Percentiles rank a stretch among this genome's conserved stretches.
These are phyloP conservation scores for Penicillium malachiteum DNA, from an alignment of 495 filamentous ascomycete species.

Conservation along the genomic window DNA sequence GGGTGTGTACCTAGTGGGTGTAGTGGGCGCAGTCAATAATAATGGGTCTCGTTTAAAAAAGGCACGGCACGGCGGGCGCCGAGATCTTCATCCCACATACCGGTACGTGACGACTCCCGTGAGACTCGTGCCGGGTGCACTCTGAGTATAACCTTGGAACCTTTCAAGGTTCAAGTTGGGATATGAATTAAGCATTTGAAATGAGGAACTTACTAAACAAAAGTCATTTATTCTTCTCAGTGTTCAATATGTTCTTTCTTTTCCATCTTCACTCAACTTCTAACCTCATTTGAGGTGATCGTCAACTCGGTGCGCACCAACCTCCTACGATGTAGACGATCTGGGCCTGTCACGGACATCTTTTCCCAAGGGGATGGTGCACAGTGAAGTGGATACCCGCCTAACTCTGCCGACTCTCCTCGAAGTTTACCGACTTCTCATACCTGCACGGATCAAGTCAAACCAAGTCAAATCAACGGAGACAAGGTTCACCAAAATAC, in stretches of 20 bases:
- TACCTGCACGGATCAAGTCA: not conserved
- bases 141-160: not conserved
- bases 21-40: constrained; percentile 3
- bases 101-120: not conserved
- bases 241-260: too few relatives aligned
- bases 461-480: not conserved
- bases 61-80: constrained; percentile 22
- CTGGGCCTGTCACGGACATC: not conserved
- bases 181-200: too few relatives aligned
- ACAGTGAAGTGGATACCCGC: constrained; percentile 16
- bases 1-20: too few relatives aligned
- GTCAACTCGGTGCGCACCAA: not conserved
- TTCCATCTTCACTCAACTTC: too few relatives aligned
- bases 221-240: too few relatives aligned
- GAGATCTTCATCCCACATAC: constrained; percentile 27
- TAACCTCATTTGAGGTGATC: not conserved
- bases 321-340: not conserved
- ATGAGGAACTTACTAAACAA: too few relatives aligned
- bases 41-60: constrained; percentile 2
- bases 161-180: too few relatives aligned
- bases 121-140: constrained; percentile 4
- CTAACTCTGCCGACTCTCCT: constrained; percentile 21
- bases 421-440: constrained; percentile 8
- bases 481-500: constrained; percentile 25
- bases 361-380: not conserved